These are phyloP conservation scores for Hypoxylon lienhwacheense DNA, from an alignment of 495 filamentous ascomycete species.

Conservation along the genomic window DNA sequence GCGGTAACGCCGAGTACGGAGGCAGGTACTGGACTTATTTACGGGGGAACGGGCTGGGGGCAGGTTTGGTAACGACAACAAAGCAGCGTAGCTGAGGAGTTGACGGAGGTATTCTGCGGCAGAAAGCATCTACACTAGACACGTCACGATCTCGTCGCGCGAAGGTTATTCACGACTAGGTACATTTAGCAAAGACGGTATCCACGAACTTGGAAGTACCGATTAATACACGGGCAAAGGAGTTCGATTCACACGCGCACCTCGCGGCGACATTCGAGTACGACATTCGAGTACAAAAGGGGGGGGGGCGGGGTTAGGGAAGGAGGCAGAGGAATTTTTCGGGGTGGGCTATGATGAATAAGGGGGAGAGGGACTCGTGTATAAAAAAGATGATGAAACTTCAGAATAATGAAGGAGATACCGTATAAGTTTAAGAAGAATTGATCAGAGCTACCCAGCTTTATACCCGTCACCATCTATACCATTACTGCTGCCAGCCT, in stretches of 20 bases:
- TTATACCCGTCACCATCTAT: no score
- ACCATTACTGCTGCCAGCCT: no score
- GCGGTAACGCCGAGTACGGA: slow-evolving; percentile 26
- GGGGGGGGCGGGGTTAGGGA: no score
- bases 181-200: no score
- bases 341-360: no score
- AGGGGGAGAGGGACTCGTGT: slow-evolving; percentile 17
- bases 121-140: slow-evolving; percentile 14
- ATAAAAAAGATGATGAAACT: slow-evolving; percentile 26
- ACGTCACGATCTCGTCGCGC: slow-evolving; percentile 13
- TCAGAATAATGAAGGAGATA: slow-evolving; percentile 24
- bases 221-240: slow-evolving; percentile 17
- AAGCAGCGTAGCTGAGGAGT: slow-evolving; percentile 16
- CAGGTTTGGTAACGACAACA: slow-evolving; percentile 9
- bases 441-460: no score
- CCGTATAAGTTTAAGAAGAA: no score
- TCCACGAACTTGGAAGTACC: slow-evolving; percentile 2
- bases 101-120: slow-evolving; percentile 19
- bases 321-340: no score
- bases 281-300: slow-evolving; percentile 3
- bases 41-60: neutral
- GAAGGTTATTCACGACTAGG: neutral
- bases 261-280: slow-evolving; percentile 1
- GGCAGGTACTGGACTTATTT: neutral
- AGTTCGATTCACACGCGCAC: slow-evolving; percentile 11